Evolutionary conservation across 768 basidiomycete genomes (phyloP), one percentile per base, ranked within the genome.

Genomic region (Crucibulum laeve): DNA sequence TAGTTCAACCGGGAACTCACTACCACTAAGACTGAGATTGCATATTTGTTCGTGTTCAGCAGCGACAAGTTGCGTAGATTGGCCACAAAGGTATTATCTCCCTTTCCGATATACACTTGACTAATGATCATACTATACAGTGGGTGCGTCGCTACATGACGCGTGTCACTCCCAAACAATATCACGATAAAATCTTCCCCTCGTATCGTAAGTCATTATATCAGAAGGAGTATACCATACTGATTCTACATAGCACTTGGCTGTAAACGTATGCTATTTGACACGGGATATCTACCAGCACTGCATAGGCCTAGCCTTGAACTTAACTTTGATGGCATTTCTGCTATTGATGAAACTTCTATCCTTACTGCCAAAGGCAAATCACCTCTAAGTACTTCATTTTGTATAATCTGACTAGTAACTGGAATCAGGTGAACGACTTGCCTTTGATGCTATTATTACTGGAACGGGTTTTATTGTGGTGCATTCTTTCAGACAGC

Each of bases 221-320:
- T 5, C n/a, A 22, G 18, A 10, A 23, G 13, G 30, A 30, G 14
- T 22, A 24, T 18, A 15, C 35, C 17, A 3, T 35, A 11, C 36
- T 15, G 26, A 21, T 10, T 14, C 21, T 42, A 15, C 33, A 5
- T 40, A 76, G 73, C 59, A 19, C 55, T 67, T 37, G 77, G 77
- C 1, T 79, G 76, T 48, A 76, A 72, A 55, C 71, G 77, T 17
- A 50, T 74, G 6, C 57, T 78, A 10, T 59, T 71, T 43, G 73
- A 80, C 50, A 62, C 69, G 1, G 62, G 61, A 10, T 78, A 70
- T 50, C 63, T 79, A 22, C 43, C 58, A n/a, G 47, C 65, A 10
- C 55, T 77, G 36, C 62, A 71, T 44, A 63, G 58, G 13, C 58
- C 67, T 2, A 77, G 79, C 53, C 60, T 79, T 8, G 47, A 57